Percentiles rank a stretch among this genome's conserved stretches.
phyloP scores from a whole-genome alignment of 2,329 filamentous ascomycete species.

The Chaetoscypha palmicola region DNA sequence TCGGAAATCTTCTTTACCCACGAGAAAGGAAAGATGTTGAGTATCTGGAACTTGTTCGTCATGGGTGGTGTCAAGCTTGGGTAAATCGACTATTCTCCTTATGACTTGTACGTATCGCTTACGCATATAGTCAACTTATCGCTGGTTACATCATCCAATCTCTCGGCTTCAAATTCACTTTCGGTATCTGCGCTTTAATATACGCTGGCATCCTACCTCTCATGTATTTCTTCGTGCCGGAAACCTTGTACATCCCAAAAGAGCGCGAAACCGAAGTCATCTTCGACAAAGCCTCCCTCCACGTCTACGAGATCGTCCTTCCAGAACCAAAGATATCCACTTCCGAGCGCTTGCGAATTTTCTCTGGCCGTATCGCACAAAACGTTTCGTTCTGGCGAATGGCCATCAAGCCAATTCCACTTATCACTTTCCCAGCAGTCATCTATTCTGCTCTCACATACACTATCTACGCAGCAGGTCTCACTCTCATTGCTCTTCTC shows the following conservation, averaged over 20 bases:
- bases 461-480: conserved; percentile 19
- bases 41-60: conserved; percentile 25
- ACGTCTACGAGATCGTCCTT: conserved; percentile 22
- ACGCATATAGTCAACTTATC: conserved; percentile 35
- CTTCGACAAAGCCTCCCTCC: conserved; percentile 23
- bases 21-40: conserved; percentile 34
- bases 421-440: conserved; percentile 45
- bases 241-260: conserved; percentile 33
- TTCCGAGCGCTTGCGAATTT: conserved; percentile 32
- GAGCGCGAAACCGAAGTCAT: conserved; percentile 17
- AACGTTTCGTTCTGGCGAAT: conserved; percentile 34
- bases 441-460: conserved; percentile 23
- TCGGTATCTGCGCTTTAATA: conserved; percentile 36
- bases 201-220: conserved; percentile 35
- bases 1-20: conserved; percentile 42
- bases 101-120: neutral
- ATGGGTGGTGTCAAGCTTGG: conserved; percentile 27
- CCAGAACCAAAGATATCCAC: conserved; percentile 31
- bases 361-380: conserved; percentile 34
- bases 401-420: conserved; percentile 38
- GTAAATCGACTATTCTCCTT: conserved; percentile 14
- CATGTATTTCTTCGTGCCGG: conserved; percentile 40
- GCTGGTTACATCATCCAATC: conserved; percentile 34
- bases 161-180: conserved; percentile 32
- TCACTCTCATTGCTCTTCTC: conserved; percentile 23